phyloP scores from a whole-genome alignment of 495 filamentous ascomycete species.

The Rhypophila decipiens region DNA sequence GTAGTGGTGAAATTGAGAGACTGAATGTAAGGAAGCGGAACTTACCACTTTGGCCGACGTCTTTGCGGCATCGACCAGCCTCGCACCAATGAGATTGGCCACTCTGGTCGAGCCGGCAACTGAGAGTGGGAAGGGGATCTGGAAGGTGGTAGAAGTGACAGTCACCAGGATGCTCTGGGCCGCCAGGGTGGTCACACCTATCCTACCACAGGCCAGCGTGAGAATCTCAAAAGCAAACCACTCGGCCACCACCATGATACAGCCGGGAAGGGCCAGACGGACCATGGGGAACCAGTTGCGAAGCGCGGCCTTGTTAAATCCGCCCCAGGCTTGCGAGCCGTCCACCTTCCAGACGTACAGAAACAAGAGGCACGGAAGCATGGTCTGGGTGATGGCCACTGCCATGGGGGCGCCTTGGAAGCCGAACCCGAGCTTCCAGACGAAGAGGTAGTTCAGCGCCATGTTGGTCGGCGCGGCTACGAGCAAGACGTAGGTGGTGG shows the following conservation, averaged over 20 bases:
- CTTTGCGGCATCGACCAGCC: slow-evolving; percentile 62
- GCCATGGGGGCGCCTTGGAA: slow-evolving; percentile 82
- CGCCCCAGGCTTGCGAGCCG: slow-evolving; percentile 83
- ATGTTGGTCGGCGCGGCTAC: slow-evolving; percentile 62
- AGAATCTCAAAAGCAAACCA: slow-evolving; percentile 79
- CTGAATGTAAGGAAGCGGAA: background rate
- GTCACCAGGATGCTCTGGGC: slow-evolving; percentile 56
- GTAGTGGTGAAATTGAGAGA: background rate
- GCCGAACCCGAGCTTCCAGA: slow-evolving; percentile 71
- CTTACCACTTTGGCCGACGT: slow-evolving; percentile 61
- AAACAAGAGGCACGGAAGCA: slow-evolving; percentile 69
- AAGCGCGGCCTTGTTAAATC: slow-evolving; percentile 65
- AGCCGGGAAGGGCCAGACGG: slow-evolving; percentile 68
- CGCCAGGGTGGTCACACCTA: slow-evolving; percentile 61
- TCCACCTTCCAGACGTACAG: slow-evolving; percentile 69
- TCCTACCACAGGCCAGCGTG: slow-evolving; percentile 63
- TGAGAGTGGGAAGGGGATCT: slow-evolving; percentile 56
- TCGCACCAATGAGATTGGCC: slow-evolving; percentile 62
- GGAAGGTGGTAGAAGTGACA: slow-evolving; percentile 49
- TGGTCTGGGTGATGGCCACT: slow-evolving; percentile 73
- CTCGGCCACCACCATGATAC: slow-evolving; percentile 90
- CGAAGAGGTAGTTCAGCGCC: slow-evolving; percentile 62
- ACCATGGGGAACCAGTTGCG: slow-evolving; percentile 85
- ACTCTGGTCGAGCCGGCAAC: slow-evolving; percentile 59
- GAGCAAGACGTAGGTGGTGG: slow-evolving; percentile 61